A percentile compares a stretch with the other conserved stretches of the same genome.
Evolutionary conservation across 2,329 filamentous ascomycete genomes (phyloP).

Genomic region (Grosmannia serpens): DNA sequence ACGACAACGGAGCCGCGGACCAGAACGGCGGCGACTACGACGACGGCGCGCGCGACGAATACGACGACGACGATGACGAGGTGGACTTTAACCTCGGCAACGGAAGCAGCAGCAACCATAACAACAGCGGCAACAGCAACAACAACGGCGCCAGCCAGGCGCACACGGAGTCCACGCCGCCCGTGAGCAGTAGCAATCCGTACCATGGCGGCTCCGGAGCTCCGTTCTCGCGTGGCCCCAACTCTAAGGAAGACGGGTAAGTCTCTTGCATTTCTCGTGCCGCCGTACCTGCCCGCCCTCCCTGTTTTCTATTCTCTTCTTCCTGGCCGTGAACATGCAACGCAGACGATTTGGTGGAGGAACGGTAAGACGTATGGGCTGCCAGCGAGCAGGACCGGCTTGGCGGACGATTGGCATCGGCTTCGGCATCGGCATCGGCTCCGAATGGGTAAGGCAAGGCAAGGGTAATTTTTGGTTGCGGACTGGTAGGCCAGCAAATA

Average conservation of each 20-base stretch:
- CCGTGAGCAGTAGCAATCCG: constrained; percentile 16
- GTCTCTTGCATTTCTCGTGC: constrained; percentile 19
- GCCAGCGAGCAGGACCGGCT: no score
- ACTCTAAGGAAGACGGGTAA: constrained; percentile 90
- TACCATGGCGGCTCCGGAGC: constrained; percentile 3
- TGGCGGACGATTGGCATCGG: no score
- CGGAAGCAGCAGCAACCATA: constrained; percentile 19
- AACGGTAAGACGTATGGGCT: not conserved
- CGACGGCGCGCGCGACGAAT: constrained; percentile 23
- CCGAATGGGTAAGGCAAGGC: no score
- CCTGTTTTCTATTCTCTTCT: no score
- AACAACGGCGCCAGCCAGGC: constrained; percentile 1
- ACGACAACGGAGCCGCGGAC: constrained; percentile 17
- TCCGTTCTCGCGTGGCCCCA: constrained; percentile 37
- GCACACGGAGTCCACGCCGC: constrained; percentile 4
- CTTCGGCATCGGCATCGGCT: no score
- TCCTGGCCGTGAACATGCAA: no score
- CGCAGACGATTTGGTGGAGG: not conserved
- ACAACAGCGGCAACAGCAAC: constrained; percentile 9
- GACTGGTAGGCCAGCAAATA: not conserved
- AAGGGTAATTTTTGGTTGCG: not conserved
- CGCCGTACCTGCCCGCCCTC: no score
- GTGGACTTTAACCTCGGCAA: constrained; percentile 42
- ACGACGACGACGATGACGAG: constrained; percentile 40
- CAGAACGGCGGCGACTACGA: constrained; percentile 13